A percentile compares a stretch with the other conserved stretches of the same genome.
These are phyloP conservation scores for Globisporangium recalcitrans DNA, from an alignment of 352 stramenopile species.

Conservation along the genomic window DNA sequence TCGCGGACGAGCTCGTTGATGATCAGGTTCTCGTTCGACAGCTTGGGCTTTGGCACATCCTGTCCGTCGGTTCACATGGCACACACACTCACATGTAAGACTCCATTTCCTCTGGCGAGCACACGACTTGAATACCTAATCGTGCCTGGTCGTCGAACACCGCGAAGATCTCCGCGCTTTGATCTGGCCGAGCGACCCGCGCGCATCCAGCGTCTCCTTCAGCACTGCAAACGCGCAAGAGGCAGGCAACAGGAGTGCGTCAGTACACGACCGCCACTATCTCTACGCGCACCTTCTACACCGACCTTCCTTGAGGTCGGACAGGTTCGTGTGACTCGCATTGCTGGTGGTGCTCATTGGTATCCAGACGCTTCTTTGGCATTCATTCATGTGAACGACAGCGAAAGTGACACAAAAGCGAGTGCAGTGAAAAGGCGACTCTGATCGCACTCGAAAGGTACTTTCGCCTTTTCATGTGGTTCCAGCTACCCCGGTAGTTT, in stretches of 20 bases:
- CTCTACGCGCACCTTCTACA: not conserved
- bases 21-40: constrained; percentile 91
- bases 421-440: no score
- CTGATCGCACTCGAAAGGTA: no score
- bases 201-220: constrained; percentile 77
- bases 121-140: not conserved
- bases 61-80: constrained; percentile 1
- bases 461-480: no score
- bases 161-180: constrained; percentile 85
- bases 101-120: not conserved
- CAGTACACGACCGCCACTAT: not conserved
- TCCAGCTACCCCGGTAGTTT: no score
- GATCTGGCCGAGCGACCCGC: constrained; percentile 74
- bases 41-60: constrained; percentile 59
- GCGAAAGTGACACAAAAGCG: no score
- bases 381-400: no score
- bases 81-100: not conserved
- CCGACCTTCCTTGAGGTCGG: constrained; percentile 57
- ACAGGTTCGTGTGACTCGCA: constrained; percentile 30
- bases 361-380: no score
- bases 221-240: constrained; percentile 37
- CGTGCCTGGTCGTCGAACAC: constrained; percentile 72
- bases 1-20: constrained; percentile 94
- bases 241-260: not conserved
- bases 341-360: constrained; percentile 7